Base-by-base conservation (phyloP, 1,284 basidiomycete genomes). In the Grifola frondosa region DNA sequence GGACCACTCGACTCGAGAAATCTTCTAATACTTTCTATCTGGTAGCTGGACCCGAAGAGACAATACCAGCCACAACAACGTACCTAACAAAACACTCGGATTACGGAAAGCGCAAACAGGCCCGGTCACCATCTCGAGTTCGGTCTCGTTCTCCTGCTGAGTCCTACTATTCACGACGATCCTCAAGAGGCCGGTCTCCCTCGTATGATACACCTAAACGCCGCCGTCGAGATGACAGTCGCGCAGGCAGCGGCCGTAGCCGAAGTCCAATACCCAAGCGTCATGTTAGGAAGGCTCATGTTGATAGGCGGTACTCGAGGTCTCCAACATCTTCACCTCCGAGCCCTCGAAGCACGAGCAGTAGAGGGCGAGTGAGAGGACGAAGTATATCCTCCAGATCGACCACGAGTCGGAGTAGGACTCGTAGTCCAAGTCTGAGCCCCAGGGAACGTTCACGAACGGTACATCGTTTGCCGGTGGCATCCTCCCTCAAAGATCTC, bases 131-230 rank as follows among this genome's bases (percentile, higher is more conserved):
- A 50, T 72, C 71, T 36, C 71, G 65, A 40, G 81, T 82, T 12
- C 77, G 69, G 19, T 78, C 77, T 26, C 73, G 70, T 22, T 84
- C 84, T 6, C 82, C 82, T 6, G 67, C 74, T 8, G 79, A 75
- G 23, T 85, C 84, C 13, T 73, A 73, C 48, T 76, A 75, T 46
- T 82, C 83, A n/a, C 75, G 68, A 39, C 75, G 69, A 31, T 86
- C 85, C 21, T 84, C 82, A 36, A 70, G 76, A 42, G 79, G 74
- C 48, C 80, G 78, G 28, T 87, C 84, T 30, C 71, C 70, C 37
- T 83, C 86, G 21, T 69, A 33, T 68, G 75, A 43, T 73, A 52
- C 74, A 20, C 72, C 75, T 5, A 80, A 80, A 54, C 77, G 76
- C 31, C 72, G 71, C 37, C 75, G 74, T 31, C 68, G 72, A 44